phyloP scores from a whole-genome alignment of 106 monocot genomes.

The Apostasia shenzhenica region DNA sequence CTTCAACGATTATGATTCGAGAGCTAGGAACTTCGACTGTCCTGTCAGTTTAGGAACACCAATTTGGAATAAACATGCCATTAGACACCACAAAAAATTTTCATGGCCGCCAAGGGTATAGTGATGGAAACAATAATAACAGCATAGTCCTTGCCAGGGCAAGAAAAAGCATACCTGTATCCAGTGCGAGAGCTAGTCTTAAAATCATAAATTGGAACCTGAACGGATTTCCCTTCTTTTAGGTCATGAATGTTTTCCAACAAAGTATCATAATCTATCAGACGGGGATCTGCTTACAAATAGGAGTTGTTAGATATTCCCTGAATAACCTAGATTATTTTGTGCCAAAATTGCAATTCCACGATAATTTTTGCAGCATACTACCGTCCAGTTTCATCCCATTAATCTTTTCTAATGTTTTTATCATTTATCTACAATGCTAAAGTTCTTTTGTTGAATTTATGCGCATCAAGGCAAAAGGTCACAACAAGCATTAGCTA shows the following conservation, averaged over 20 bases:
- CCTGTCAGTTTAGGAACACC: slow-evolving; percentile 28
- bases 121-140: neutral
- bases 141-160: neutral
- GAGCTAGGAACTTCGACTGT: slow-evolving; percentile 75
- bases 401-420: no score
- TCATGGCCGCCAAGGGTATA: no score
- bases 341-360: no score
- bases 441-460: no score
- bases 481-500: no score
- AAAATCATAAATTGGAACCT: slow-evolving; percentile 22
- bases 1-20: slow-evolving; percentile 78
- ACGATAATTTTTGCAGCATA: no score
- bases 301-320: no score
- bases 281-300: slow-evolving; percentile 13
- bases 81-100: neutral
- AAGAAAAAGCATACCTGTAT: slow-evolving; percentile 10
- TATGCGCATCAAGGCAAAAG: no score
- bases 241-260: slow-evolving; percentile 16
- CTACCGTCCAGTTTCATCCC: no score
- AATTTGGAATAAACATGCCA: neutral
- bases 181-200: slow-evolving; percentile 14
- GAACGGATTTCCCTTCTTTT: slow-evolving; percentile 13
- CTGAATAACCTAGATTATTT: no score
- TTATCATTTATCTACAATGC: no score
- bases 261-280: slow-evolving; percentile 22